Evolutionary conservation across 2,329 filamentous ascomycete species (phyloP).

Genomic region (Coniochaeta prunicola): DNA sequence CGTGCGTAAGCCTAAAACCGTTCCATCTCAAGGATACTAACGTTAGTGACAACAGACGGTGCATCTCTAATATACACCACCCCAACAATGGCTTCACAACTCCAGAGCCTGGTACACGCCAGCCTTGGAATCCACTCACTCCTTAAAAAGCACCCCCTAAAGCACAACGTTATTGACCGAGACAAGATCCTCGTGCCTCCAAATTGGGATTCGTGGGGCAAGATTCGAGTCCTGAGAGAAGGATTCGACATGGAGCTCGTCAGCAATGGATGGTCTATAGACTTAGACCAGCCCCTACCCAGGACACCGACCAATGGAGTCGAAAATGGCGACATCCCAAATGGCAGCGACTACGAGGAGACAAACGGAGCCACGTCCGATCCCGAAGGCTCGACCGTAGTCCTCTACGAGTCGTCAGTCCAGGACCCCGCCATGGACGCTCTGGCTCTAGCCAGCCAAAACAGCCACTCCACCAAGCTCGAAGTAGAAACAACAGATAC

Average conservation of each 20-base stretch:
- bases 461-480: conserved; percentile 34
- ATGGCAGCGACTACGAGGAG: conserved; percentile 12
- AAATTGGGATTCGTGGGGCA: conserved; percentile 98
- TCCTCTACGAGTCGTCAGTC: conserved; percentile 72
- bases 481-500: conserved; percentile 66
- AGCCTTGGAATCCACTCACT: conserved; percentile 81
- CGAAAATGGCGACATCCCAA: conserved; percentile 12
- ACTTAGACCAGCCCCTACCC: conserved; percentile 57
- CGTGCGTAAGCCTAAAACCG: conserved; percentile 43
- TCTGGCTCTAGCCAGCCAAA: conserved; percentile 44
- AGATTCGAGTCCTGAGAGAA: conserved; percentile 86
- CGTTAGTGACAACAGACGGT: conserved; percentile 50
- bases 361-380: conserved; percentile 15
- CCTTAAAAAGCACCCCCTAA: conserved; percentile 69
- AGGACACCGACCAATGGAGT: conserved; percentile 14
- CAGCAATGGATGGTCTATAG: conserved; percentile 77
- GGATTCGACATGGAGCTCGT: conserved; percentile 86
- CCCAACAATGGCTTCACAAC: conserved; percentile 65
- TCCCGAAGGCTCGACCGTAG: conserved; percentile 55
- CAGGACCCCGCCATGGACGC: conserved; percentile 63
- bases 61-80: conserved; percentile 81
- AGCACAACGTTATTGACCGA: conserved; percentile 86
- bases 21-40: conserved; percentile 3
- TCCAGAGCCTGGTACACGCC: conserved; percentile 76
- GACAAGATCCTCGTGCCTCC: conserved; percentile 92